phyloP scores from a whole-genome alignment of 2,329 filamentous ascomycete species.

The Fusarium domesticum region DNA sequence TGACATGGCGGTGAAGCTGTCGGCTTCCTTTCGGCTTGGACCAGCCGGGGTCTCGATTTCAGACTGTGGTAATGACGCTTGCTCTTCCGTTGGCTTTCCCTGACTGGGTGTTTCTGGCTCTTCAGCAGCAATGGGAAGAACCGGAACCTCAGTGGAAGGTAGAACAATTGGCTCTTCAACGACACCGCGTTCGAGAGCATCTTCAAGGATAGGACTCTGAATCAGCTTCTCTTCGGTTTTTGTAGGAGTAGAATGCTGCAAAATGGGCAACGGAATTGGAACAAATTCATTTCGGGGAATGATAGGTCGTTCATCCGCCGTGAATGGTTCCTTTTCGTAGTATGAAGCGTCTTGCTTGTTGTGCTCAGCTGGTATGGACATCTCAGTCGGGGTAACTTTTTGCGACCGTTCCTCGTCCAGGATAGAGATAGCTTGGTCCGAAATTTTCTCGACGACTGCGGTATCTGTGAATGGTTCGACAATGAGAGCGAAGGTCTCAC shows the following conservation, averaged over 20 bases:
- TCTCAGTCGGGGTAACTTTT: neutral
- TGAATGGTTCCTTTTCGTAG: neutral
- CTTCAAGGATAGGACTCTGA: neutral
- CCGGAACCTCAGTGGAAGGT: too few species aligned
- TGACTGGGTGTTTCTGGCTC: neutral
- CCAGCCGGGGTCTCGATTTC: neutral
- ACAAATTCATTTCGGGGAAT: too few species aligned
- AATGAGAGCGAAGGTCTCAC: too few species aligned
- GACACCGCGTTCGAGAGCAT: neutral
- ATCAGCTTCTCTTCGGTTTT: neutral
- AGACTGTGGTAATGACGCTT: neutral
- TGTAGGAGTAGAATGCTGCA: neutral
- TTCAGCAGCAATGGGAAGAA: neutral
- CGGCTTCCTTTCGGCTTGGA: neutral
- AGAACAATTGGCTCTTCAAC: neutral
- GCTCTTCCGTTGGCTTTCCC: neutral
- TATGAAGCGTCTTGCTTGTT: neutral
- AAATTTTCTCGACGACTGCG: too few species aligned
- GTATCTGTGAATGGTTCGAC: too few species aligned
- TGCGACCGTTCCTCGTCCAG: too few species aligned
- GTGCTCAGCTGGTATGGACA: neutral
- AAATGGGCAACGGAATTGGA: too few species aligned
- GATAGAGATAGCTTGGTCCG: too few species aligned
- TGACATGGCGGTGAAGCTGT: neutral
- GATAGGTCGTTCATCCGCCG: too few species aligned